Conservation (phyloP, 2,329 filamentous ascomycete genomes). For the Verticillium isaacii region DNA sequence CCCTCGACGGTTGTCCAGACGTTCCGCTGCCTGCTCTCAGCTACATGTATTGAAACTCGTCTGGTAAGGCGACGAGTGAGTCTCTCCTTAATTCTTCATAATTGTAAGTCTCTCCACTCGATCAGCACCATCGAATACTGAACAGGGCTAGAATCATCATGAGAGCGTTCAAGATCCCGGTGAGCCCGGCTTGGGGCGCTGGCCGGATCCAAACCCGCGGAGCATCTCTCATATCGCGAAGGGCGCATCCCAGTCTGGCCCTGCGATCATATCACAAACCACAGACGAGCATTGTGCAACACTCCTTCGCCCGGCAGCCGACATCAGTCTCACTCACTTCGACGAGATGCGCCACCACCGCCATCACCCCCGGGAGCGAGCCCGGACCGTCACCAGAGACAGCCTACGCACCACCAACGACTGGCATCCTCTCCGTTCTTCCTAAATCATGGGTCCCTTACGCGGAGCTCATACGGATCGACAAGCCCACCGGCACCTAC, state of each 20-base stretch:
- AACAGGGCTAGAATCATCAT: background rate
- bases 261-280: slow-evolving; percentile 4
- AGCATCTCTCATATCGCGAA: background rate
- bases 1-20: no score
- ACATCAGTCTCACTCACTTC: slow-evolving; percentile 9
- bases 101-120: background rate
- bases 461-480: slow-evolving; percentile 73
- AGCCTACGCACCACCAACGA: slow-evolving; percentile 64
- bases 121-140: background rate
- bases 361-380: slow-evolving; percentile 6
- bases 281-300: background rate
- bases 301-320: background rate
- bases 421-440: slow-evolving; percentile 65
- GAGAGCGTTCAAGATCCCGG: background rate
- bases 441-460: slow-evolving; percentile 72
- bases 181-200: background rate
- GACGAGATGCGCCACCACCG: slow-evolving; percentile 2
- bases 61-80: background rate
- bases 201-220: background rate
- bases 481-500: slow-evolving; percentile 77
- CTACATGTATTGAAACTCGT: no score
- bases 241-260: background rate
- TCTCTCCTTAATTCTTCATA: background rate
- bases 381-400: slow-evolving; percentile 11
- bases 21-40: no score